Evolutionary conservation across 306 rosid species (phyloP).

Genomic region (Bauhinia variegata): DNA sequence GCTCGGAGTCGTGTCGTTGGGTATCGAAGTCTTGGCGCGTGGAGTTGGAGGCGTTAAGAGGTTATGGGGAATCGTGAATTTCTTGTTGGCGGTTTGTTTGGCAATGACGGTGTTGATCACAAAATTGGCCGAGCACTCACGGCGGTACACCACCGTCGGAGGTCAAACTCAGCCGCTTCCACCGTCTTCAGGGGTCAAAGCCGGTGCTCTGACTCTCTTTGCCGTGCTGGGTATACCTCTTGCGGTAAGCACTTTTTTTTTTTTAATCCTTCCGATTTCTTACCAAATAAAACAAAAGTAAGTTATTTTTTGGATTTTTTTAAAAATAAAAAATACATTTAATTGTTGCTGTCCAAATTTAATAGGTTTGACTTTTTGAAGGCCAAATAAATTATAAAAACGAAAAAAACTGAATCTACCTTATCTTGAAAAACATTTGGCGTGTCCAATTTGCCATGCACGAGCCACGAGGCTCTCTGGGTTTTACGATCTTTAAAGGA

Average conservation of each 20-base stretch:
- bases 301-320: too few species aligned
- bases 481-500: neutral
- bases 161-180: neutral
- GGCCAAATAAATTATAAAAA: too few species aligned
- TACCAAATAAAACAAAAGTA: too few species aligned
- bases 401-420: too few species aligned
- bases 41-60: conserved; percentile 70
- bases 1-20: conserved; percentile 62
- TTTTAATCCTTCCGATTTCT: too few species aligned
- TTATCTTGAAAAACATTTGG: too few species aligned
- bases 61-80: conserved; percentile 77
- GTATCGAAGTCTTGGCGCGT: conserved; percentile 52
- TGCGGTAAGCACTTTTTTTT: conserved; percentile 53
- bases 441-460: conserved; percentile 21
- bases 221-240: conserved; percentile 76
- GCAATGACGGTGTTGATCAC: conserved; percentile 64
- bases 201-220: conserved; percentile 72
- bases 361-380: neutral
- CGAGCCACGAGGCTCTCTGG: conserved; percentile 43
- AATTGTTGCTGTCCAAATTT: too few species aligned
- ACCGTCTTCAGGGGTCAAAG: conserved; percentile 51
- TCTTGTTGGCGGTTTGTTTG: conserved; percentile 58
- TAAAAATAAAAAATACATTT: too few species aligned
- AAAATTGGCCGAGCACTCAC: conserved; percentile 54
- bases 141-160: conserved; percentile 2